Evolutionary conservation across 768 basidiomycete species (phyloP), one percentile per base, ranked within the genome.

Genomic region (Boletellus ananiceps): DNA sequence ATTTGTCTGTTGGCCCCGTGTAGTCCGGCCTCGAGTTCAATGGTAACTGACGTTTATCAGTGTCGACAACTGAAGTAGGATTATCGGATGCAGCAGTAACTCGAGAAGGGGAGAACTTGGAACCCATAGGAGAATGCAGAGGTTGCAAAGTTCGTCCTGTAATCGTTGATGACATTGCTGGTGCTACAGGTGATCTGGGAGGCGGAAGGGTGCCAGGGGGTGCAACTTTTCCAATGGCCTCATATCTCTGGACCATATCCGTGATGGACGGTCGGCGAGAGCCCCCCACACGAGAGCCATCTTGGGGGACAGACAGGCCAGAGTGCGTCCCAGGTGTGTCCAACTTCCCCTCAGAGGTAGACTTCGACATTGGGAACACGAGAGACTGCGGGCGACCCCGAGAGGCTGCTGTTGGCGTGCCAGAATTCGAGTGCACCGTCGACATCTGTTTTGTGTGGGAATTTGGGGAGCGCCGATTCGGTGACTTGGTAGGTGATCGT

Each of bases 181-280:
- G 33, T 3, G 48, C 25, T 25, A 40, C 31, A 5, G 61, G 43
- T 15, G 71, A 60, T 50, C 72, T 75, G 6, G 58, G 43, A 25
- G 55, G 66, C 2, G 74, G 67, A 33, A 72, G 62, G 15, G 58
- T 27, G 36, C 64, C 47, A 9, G 68, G 43, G 5, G 64, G 54
- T 25, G 65, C 50, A 18, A 69, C 56, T 52, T 70, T 73, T 19
- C 58, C 54, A 47, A 91, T 81, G 7, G 82, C 79, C 65, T 93
- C 90, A 63, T 83, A 93, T 39, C 74, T 79, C 56, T 88, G 86
- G 21, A 92, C 90, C 81, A 92, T 90, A 60, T 92, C 82, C 35
- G 88, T 82, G 57, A 92, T 92, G 0, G 90, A 92, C 4, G 83
- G 85, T 45, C 88, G 76, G 16, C 89, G 78, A 8, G 63, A 0